Evolutionary conservation across 495 filamentous ascomycete genomes (phyloP).

Genomic region (Penicillium tannophilum): DNA sequence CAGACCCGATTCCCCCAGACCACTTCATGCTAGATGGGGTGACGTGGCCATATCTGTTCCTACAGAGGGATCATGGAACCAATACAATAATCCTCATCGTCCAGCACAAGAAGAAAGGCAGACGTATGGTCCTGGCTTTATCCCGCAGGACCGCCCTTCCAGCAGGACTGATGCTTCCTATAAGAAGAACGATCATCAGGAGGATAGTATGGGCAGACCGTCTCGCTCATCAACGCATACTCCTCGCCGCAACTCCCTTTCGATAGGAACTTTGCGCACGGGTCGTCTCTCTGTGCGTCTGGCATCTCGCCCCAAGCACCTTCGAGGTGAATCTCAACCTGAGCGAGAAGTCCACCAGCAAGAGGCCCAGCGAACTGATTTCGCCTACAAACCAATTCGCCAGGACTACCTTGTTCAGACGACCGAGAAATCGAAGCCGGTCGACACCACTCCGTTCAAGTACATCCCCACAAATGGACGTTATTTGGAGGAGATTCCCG

Average conservation of each 20-base stretch:
- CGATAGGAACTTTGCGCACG: slow-evolving; percentile 28
- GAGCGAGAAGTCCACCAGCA: slow-evolving; percentile 12
- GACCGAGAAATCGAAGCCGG: slow-evolving; percentile 22
- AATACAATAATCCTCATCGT: slow-evolving; percentile 39
- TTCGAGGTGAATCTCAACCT: slow-evolving; percentile 4
- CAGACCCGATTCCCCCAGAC: slow-evolving; percentile 28
- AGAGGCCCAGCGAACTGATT: slow-evolving; percentile 27
- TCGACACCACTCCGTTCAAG: slow-evolving; percentile 27
- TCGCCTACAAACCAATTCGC: slow-evolving; percentile 40
- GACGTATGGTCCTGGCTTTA: slow-evolving; percentile 33
- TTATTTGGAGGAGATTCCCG: slow-evolving; percentile 24
- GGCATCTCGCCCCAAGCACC: slow-evolving; percentile 28
- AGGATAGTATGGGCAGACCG: neutral
- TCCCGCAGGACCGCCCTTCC: slow-evolving; percentile 24
- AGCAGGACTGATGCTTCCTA: slow-evolving; percentile 1
- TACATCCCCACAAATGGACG: slow-evolving; percentile 39
- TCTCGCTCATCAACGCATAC: neutral
- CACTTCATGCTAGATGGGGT: slow-evolving; percentile 44
- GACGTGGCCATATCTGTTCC: slow-evolving; percentile 42
- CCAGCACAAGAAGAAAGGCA: slow-evolving; percentile 17
- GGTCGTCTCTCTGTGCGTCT: slow-evolving; percentile 39
- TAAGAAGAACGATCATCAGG: slow-evolving; percentile 7
- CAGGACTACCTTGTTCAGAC: slow-evolving; percentile 39
- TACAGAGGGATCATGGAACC: slow-evolving; percentile 46
- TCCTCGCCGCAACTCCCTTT: slow-evolving; percentile 27